Evolutionary conservation across 306 rosid genomes (phyloP).

Genomic region (Corylus americana): DNA sequence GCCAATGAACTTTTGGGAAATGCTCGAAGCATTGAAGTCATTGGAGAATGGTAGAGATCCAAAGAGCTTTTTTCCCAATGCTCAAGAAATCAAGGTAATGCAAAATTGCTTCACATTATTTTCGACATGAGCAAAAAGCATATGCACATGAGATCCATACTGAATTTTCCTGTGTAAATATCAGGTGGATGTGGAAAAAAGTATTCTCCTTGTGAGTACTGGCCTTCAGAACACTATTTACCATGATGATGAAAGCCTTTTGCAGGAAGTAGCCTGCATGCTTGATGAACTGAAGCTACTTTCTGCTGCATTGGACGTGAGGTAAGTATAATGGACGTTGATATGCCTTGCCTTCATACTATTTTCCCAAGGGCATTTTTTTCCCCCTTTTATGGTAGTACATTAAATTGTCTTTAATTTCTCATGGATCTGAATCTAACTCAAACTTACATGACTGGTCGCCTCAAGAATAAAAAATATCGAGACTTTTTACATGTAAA

Average conservation of each 20-base stretch:
- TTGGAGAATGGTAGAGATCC: neutral
- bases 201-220: conserved; percentile 5
- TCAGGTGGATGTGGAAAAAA: conserved; percentile 19
- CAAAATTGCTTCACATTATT: neutral
- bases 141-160: neutral
- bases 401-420: neutral
- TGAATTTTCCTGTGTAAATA: neutral
- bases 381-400: neutral
- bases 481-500: neutral
- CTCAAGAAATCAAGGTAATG: conserved; percentile 26
- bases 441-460: too few species aligned
- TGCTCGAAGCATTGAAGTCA: conserved; percentile 7
- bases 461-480: too few species aligned
- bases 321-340: conserved; percentile 20
- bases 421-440: neutral
- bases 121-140: neutral
- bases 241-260: neutral
- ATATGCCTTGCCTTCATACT: neutral
- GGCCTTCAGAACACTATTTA: neutral
- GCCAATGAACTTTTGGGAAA: conserved; percentile 24
- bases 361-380: too few species aligned
- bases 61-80: neutral
- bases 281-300: conserved; percentile 34
- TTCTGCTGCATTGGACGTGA: conserved; percentile 23
- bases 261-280: conserved; percentile 11